phyloP scores from a whole-genome alignment of 1,284 basidiomycete genomes.

The Exobasidium cylindrosporum region DNA sequence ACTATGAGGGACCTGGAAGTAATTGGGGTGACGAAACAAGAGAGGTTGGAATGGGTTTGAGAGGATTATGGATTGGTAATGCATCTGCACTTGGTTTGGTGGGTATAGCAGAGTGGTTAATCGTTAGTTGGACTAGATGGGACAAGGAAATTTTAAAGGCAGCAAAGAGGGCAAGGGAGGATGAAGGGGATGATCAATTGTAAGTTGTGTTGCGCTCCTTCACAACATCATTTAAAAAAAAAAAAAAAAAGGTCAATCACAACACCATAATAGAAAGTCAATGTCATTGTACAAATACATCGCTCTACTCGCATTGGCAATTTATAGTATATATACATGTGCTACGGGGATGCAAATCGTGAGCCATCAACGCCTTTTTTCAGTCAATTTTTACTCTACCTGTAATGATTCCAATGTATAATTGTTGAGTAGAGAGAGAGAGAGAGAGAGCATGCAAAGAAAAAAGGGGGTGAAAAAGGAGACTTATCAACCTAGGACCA shows the following conservation, averaged over 20 bases:
- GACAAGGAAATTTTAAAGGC: conserved; percentile 2
- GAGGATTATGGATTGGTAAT: conserved; percentile 72
- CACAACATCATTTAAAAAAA: too few species aligned
- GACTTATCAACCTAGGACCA: not conserved
- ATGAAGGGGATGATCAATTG: conserved; percentile 21
- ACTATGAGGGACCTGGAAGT: not conserved
- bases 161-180: conserved; percentile 10
- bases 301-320: not conserved
- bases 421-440: too few species aligned
- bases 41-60: conserved; percentile 40
- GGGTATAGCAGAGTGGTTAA: conserved; percentile 67
- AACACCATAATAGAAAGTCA: too few species aligned
- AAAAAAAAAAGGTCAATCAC: too few species aligned
- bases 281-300: not conserved
- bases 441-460: not conserved
- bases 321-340: not conserved
- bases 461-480: not conserved
- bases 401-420: too few species aligned
- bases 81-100: conserved; percentile 70
- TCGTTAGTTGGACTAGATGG: conserved; percentile 59
- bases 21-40: not conserved
- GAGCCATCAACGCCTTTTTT: not conserved
- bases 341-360: not conserved
- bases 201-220: too few species aligned
- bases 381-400: not conserved